phyloP scores from a whole-genome alignment of 2,329 filamentous ascomycete species.

The Penicillium sp. region DNA sequence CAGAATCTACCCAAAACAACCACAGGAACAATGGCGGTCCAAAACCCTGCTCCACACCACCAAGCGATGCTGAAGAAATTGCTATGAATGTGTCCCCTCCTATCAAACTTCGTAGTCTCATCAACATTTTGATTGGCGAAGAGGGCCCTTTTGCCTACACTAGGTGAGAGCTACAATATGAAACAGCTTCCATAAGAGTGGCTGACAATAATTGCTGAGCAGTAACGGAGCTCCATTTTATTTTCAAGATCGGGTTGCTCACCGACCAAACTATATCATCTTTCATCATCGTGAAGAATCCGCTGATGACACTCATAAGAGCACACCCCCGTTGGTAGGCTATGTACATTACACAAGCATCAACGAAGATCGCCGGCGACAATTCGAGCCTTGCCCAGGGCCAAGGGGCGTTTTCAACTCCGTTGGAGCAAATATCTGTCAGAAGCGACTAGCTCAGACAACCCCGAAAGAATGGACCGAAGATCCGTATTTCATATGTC shows the following conservation, averaged over 20 bases:
- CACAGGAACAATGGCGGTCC: not conserved
- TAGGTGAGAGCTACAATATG: constrained; percentile 4
- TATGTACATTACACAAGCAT: constrained; percentile 14
- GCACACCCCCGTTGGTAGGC: not conserved
- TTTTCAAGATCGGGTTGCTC: constrained; percentile 10
- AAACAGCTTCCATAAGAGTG: not conserved
- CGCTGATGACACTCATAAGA: not conserved
- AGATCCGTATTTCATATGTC: constrained; percentile 18
- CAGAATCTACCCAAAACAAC: not conserved
- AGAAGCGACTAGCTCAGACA: constrained; percentile 9
- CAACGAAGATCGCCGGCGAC: constrained; percentile 4
- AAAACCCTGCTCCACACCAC: not conserved
- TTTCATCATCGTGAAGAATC: constrained; percentile 4
- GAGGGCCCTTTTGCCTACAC: not conserved
- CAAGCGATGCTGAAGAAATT: not conserved
- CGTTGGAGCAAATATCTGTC: not conserved
- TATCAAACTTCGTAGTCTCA: constrained; percentile 1
- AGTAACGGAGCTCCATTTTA: constrained; percentile 11
- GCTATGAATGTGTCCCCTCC: not conserved
- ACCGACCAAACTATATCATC: constrained; percentile 7
- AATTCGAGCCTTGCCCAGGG: not conserved
- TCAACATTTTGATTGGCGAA: constrained; percentile 3
- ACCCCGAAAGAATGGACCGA: constrained; percentile 13
- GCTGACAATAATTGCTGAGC: not conserved
- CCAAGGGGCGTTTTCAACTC: not conserved